These are phyloP conservation scores for Capsella rubella DNA, from an alignment of 441 rosid species.

Conservation along the genomic window DNA sequence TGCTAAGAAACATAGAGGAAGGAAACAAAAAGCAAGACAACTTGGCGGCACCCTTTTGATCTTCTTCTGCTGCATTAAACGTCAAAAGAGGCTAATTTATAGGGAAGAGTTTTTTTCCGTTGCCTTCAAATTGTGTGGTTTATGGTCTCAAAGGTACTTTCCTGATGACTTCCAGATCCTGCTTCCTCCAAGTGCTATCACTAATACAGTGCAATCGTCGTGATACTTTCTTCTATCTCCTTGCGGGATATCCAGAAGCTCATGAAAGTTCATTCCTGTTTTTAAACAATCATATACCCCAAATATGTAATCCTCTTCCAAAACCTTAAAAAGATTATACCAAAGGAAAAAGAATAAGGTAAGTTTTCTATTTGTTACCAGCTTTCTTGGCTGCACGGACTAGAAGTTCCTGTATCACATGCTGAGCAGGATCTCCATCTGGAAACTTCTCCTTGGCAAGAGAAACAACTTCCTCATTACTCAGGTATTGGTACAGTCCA, in stretches of 20 bases:
- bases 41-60: slow-evolving; percentile 19
- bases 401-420: slow-evolving; percentile 88
- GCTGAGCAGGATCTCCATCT: slow-evolving; percentile 98
- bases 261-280: slow-evolving; percentile 91
- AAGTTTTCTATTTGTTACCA: slow-evolving; percentile 53
- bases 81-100: slow-evolving; percentile 2
- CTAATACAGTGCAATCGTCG: slow-evolving; percentile 95
- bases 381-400: slow-evolving; percentile 96
- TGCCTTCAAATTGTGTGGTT: not conserved
- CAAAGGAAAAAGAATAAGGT: too few relatives aligned
- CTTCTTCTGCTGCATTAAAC: slow-evolving; percentile 7
- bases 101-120: not conserved
- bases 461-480: slow-evolving; percentile 92
- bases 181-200: slow-evolving; percentile 87
- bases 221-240: slow-evolving; percentile 97
- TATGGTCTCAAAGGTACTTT: slow-evolving; percentile 64
- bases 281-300: slow-evolving; percentile 3
- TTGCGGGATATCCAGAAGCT: slow-evolving; percentile 90
- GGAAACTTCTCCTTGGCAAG: slow-evolving; percentile 86
- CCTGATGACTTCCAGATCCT: slow-evolving; percentile 99
- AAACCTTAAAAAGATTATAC: too few relatives aligned
- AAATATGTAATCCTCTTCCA: not conserved
- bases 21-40: slow-evolving; percentile 5
- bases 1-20: slow-evolving; percentile 18
- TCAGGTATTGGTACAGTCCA: slow-evolving; percentile 93